These are phyloP conservation scores for Dianthus caryophyllus DNA, from an alignment of 148 eudicot genomes.

Conservation along the genomic window DNA sequence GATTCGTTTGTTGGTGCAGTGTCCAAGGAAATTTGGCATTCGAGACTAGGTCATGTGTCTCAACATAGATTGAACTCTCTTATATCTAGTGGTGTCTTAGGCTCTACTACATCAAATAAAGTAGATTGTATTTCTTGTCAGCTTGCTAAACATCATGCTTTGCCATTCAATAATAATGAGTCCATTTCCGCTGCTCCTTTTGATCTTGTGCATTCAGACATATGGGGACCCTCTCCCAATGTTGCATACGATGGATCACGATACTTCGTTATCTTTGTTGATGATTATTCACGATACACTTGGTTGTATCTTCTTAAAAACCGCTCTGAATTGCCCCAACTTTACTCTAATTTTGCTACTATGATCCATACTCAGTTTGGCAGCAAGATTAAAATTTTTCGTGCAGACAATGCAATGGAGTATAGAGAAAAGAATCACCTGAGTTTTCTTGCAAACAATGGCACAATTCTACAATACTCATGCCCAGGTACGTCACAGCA, in stretches of 20 bases:
- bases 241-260: background rate
- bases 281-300: conserved; percentile 2
- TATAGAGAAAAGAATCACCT: conserved; percentile 7
- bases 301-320: conserved; percentile 8
- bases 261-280: conserved; percentile 20
- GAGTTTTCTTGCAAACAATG: too few relatives aligned
- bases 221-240: conserved; percentile 3
- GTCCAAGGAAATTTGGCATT: background rate
- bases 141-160: conserved; percentile 4
- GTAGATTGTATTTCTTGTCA: conserved; percentile 11
- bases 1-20: background rate
- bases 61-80: background rate
- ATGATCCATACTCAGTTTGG: conserved; percentile 17
- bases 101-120: background rate
- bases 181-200: conserved; percentile 8
- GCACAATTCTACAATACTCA: too few relatives aligned
- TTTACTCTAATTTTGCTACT: background rate
- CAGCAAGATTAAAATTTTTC: background rate
- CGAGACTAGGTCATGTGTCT: conserved; percentile 3
- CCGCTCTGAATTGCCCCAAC: background rate
- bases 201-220: conserved; percentile 12
- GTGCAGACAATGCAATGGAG: conserved; percentile 5
- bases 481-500: too few relatives aligned
- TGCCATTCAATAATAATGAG: conserved; percentile 7
- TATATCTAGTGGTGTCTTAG: conserved; percentile 10